A percentile compares a stretch with the other conserved stretches of the same genome.
These are phyloP conservation scores for Arabis hirsuta DNA, from an alignment of 345 rosid species.

Conservation along the genomic window DNA sequence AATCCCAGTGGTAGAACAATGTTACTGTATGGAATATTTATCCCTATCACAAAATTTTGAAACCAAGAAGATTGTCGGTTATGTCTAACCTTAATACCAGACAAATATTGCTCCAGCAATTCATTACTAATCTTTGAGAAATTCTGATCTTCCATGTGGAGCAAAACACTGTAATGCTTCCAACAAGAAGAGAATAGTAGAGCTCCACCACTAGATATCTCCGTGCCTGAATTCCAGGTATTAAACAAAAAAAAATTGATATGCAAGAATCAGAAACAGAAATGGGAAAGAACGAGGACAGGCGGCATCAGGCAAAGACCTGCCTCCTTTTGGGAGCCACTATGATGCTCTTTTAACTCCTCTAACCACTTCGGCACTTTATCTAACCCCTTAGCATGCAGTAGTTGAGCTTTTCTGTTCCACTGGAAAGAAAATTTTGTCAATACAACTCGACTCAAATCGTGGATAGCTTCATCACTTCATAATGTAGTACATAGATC, in stretches of 20 bases:
- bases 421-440: conserved; percentile 53
- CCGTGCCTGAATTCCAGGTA: conserved; percentile 50
- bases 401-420: conserved; percentile 77
- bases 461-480: conserved; percentile 16
- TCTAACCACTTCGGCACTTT: conserved; percentile 82
- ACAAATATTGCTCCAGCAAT: conserved; percentile 69
- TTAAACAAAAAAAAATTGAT: conserved; percentile 30
- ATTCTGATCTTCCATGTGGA: conserved; percentile 76
- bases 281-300: conserved; percentile 29
- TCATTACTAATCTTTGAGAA: conserved; percentile 62
- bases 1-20: background rate
- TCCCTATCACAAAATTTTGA: conserved; percentile 10
- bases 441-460: conserved; percentile 29
- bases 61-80: conserved; percentile 11
- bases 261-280: conserved; percentile 33
- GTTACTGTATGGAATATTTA: background rate
- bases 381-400: conserved; percentile 82
- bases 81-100: conserved; percentile 77
- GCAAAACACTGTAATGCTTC: conserved; percentile 73
- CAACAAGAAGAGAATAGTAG: conserved; percentile 83
- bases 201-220: conserved; percentile 48
- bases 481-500: conserved; percentile 1
- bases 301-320: conserved; percentile 52
- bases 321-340: conserved; percentile 63
- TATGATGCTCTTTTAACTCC: conserved; percentile 55